Evolutionary conservation across 1,139 yeast species (phyloP).

Genomic region (Blastobotrys serpentis): DNA sequence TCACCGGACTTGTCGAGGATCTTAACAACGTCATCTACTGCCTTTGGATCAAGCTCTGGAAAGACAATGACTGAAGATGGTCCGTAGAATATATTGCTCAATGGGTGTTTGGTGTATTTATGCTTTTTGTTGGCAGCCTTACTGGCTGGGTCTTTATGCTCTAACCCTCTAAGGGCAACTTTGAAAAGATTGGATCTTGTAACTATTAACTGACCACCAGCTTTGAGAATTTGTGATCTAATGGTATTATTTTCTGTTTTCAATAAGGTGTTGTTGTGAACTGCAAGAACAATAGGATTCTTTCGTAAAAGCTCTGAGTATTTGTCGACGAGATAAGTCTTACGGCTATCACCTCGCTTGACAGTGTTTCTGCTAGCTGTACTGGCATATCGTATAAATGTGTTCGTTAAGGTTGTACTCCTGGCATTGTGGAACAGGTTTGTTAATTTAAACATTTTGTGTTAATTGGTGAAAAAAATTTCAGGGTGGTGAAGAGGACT

Average conservation of each 20-base stretch:
- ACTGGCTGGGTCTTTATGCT: conserved; percentile 74
- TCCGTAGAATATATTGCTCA: conserved; percentile 68
- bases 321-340: conserved; percentile 78
- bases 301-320: conserved; percentile 69
- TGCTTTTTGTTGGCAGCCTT: conserved; percentile 48
- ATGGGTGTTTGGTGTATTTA: conserved; percentile 54
- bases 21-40: conserved; percentile 61
- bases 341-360: conserved; percentile 45
- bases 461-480: conserved; percentile 8
- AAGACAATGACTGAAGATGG: conserved; percentile 83
- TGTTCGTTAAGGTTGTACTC: background rate
- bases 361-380: conserved; percentile 22
- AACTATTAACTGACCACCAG: conserved; percentile 67
- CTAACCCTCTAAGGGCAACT: conserved; percentile 71
- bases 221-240: conserved; percentile 58
- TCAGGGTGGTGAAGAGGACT: too few relatives aligned
- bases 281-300: conserved; percentile 67
- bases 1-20: conserved; percentile 65
- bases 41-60: conserved; percentile 65
- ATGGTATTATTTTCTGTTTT: conserved; percentile 64
- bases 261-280: conserved; percentile 79
- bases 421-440: background rate
- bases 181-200: conserved; percentile 67
- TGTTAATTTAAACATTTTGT: conserved; percentile 8
- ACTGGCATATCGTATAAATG: background rate